A percentile compares a stretch with the other conserved stretches of the same genome.
Conservation (phyloP, 2,329 filamentous ascomycete genomes). For the Sclerotinia trifoliorum region DNA sequence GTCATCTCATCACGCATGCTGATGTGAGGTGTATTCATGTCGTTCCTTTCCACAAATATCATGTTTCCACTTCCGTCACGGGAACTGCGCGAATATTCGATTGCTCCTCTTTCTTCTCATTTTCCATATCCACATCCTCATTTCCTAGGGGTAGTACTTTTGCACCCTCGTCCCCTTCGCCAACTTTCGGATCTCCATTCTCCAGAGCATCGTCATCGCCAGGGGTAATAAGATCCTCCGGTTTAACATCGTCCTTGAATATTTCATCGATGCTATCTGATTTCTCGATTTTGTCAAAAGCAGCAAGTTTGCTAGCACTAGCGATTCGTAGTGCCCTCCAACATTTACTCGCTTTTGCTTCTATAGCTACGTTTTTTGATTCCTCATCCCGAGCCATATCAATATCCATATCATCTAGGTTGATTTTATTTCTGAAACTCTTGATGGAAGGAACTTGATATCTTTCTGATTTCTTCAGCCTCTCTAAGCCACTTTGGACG, state of each 20-base stretch:
- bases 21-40: neutral
- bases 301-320: slow-evolving; percentile 67
- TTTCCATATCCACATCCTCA: slow-evolving; percentile 15
- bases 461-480: slow-evolving; percentile 64
- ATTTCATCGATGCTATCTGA: slow-evolving; percentile 66
- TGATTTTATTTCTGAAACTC: slow-evolving; percentile 70
- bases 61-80: neutral
- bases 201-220: slow-evolving; percentile 41
- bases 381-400: slow-evolving; percentile 70
- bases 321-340: slow-evolving; percentile 88
- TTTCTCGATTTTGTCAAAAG: slow-evolving; percentile 86
- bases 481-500: slow-evolving; percentile 60
- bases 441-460: slow-evolving; percentile 69
- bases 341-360: slow-evolving; percentile 80
- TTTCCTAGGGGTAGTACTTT: slow-evolving; percentile 22
- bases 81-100: neutral
- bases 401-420: slow-evolving; percentile 79
- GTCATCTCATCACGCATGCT: neutral
- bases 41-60: neutral
- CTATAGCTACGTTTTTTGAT: slow-evolving; percentile 57
- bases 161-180: slow-evolving; percentile 4
- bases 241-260: slow-evolving; percentile 49
- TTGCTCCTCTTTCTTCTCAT: slow-evolving; percentile 1
- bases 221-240: slow-evolving; percentile 41
- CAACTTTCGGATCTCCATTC: slow-evolving; percentile 34